A percentile compares a stretch with the other conserved stretches of the same genome.
Evolutionary conservation across 2,329 filamentous ascomycete species (phyloP).

Genomic region (Colletotrichum sidae): DNA sequence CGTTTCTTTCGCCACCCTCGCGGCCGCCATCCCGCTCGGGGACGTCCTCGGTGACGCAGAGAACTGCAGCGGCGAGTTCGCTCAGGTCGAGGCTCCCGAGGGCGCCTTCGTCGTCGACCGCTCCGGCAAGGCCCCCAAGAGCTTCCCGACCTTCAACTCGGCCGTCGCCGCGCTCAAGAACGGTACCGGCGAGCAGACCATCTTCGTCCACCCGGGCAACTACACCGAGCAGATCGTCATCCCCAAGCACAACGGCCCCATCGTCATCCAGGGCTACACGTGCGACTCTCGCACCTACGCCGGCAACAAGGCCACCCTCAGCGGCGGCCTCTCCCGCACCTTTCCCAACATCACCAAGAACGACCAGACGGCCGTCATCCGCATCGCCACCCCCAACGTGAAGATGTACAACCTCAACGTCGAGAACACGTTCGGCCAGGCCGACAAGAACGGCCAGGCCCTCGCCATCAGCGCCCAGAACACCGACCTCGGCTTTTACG

Average conservation of each 20-base stretch:
- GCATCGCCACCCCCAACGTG: slow-evolving; percentile 67
- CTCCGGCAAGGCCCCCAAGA: slow-evolving; percentile 17
- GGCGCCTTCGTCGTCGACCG: slow-evolving; percentile 25
- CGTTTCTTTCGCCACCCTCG: slow-evolving; percentile 5
- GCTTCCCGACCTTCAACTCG: slow-evolving; percentile 25
- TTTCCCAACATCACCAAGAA: slow-evolving; percentile 55
- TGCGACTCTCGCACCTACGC: slow-evolving; percentile 57
- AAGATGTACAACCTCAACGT: slow-evolving; percentile 56
- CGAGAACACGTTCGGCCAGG: slow-evolving; percentile 63
- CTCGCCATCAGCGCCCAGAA: slow-evolving; percentile 64
- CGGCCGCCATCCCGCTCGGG: slow-evolving; percentile 1
- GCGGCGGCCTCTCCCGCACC: slow-evolving; percentile 43
- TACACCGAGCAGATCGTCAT: slow-evolving; percentile 53
- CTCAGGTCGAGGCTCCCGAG: slow-evolving; percentile 13
- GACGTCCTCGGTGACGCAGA: not conserved
- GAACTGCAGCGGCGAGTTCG: slow-evolving; percentile 20
- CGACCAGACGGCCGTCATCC: slow-evolving; percentile 54
- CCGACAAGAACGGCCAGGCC: slow-evolving; percentile 59
- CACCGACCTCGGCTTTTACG: slow-evolving; percentile 56
- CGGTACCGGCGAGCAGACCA: slow-evolving; percentile 41
- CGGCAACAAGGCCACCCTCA: slow-evolving; percentile 61
- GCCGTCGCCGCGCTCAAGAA: slow-evolving; percentile 38
- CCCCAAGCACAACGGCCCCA: slow-evolving; percentile 31
- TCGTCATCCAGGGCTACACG: slow-evolving; percentile 68
- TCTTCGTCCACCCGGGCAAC: slow-evolving; percentile 70